Base-by-base conservation (phyloP, 768 basidiomycete species). In the Chalciporus sphaerocephalus region DNA sequence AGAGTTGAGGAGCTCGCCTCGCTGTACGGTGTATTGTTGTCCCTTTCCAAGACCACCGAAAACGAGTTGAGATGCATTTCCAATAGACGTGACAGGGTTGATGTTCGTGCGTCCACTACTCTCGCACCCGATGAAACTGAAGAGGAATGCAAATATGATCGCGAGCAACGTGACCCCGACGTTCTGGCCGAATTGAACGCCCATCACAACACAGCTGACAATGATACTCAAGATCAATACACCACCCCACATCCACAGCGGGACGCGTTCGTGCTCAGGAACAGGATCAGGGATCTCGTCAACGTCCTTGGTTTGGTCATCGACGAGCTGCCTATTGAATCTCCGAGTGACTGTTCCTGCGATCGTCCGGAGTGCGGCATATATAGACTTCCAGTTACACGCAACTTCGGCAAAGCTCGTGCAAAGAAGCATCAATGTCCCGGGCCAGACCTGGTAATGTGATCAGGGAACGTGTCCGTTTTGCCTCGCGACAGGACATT, bases 101-200 rank as follows among this genome's bases (percentile, higher is more conserved):
- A 84, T 72, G 48, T 81, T 79, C 5, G 80, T 84, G 47, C 72
- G 65, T 18, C 82, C 80, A 24, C 75, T 55, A 39, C 74, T 79
- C 58, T 83, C 80, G 8, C 80, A 80, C 33, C 76, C 81, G 52
- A 84, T 78, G 66, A 85, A 83, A 23, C 80, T 80, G 67, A 84
- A 85, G 33, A 82, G 36, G 69, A 82, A 83, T 24, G 77, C 76
- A 33, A 82, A 72, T 47, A 84, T 18, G 38, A 84, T 74, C 8
- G 80, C 59, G 1, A 64, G 38, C 24, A 64, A 35, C 23, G 61
- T 62, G 20, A 64, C 42, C 10, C 54, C 46, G 48, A 81, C 76
- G 48, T 78, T 79, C 71, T 78, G 73, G 51, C 71, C 55, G 69
- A 76, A 81, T 36, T 73, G 67, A 18, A 74, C 78, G 12, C 73